Evolutionary conservation across 2,329 filamentous ascomycete genomes (phyloP), one percentile per base, ranked within the genome.

Genomic region (Venturia pyrina): DNA sequence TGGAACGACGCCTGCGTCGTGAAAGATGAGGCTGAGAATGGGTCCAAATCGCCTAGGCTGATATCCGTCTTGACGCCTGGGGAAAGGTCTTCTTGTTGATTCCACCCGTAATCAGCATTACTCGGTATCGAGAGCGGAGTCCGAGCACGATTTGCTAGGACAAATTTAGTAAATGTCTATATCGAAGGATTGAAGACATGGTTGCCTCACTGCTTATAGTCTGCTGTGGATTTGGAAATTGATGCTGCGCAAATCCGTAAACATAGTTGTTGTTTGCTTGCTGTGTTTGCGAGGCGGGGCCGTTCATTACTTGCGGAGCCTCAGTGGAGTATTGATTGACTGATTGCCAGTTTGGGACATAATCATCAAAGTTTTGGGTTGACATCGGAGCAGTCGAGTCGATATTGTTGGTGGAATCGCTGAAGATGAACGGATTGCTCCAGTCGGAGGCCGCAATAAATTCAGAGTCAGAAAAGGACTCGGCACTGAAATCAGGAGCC

Each of bases 1-100:
- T 62, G 40, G 5, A 41, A 43, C 21, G 60, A 62, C 43, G 60
- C 40, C n/a, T 62, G 60, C 28, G 60, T 62, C 40, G 43, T 28
- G 11, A 62, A 43, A 21, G 60, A 62, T 28, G 60, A 62, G 37
- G 60, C 37, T 28, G 60, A 62, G 24, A 32, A 46, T 6, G 24
- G 34, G 15, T 62, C 60, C 17, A 15, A 11, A 34, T 62, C 60
- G 43, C 60, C 21, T 5, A 62, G 8, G 21, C 40, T 62, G 15
- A 24, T 62, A n/a, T 43, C n/a, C 1, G 37, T 43, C 17, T 43
- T 62, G 21, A 28, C 37, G 5, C 21, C 40, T 19, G 60, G 60
- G n/a, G 37, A 43, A 21, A 43, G n/a, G 41, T 62, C 40, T 43
- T 62, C 60, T n/a, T 62, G 60, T 15, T n/a, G 37, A 15, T 44